Base-by-base conservation (phyloP, 805 yeast genomes). In the Candida ficus region DNA sequence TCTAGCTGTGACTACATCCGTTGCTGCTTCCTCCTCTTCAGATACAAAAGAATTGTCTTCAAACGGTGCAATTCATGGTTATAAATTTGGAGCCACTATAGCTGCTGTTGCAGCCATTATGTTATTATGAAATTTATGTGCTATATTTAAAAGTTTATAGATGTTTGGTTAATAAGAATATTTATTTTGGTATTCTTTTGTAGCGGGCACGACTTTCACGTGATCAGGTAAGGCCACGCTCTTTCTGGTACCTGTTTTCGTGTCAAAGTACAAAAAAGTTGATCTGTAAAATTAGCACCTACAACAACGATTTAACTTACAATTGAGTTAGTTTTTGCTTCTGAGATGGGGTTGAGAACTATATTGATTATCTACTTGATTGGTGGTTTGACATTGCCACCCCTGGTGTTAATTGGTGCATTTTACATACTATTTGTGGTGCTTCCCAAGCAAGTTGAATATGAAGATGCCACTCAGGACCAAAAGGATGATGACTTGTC, bases 371-470 rank as follows among this genome's bases (percentile, higher is more conserved):
- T 72, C 0, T 88, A 87, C 56, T 37, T 87, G 2, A 33, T 84
- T 3, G 97, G 97, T 7, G 96, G 96, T 0, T 37, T 88, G 7
- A 87, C 96, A 0, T 76, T 90, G 46, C 60, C 87, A 18, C 96
- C 95, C 1, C 44, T 81, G 28, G 42, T 76, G 2, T 28, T 78
- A 0, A 23, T 70, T 2, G 51, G 56, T 1, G 56, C 71, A 26
- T 44, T 74, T 16, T 73, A 60, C 47, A 48, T 68, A 28, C 63
- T 70, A 35, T 66, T 59, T 51, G 38, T 47, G 44, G 33, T 53
- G 20, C 47, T 63, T 19, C 43, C 31, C 35, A 53, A 48, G 37
- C 57, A 49, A 26, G 48, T 42, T 18, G 61, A 53, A n/a, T n/a
- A n/a, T 18, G 51, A 54, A 4, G 38, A 61, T 5, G 46, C 49